These are phyloP conservation scores for Phytophthora sojae DNA, from an alignment of 352 stramenopile species.

Conservation along the genomic window DNA sequence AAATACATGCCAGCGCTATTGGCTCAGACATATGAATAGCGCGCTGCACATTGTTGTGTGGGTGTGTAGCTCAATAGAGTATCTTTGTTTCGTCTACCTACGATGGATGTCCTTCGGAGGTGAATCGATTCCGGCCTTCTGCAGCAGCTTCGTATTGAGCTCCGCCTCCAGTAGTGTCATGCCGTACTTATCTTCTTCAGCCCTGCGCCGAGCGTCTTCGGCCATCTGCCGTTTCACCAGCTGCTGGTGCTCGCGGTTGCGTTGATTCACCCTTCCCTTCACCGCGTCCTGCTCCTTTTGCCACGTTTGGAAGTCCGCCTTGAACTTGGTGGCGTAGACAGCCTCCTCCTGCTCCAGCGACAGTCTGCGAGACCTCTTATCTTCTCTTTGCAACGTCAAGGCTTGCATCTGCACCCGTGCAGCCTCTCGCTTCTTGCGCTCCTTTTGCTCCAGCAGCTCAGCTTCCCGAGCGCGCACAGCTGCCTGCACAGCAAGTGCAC, in stretches of 20 bases:
- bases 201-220: slow-evolving; percentile 43
- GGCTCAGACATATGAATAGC: neutral
- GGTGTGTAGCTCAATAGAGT: neutral
- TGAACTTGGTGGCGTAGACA: slow-evolving; percentile 54
- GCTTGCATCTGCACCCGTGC: slow-evolving; percentile 45
- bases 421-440: slow-evolving; percentile 43
- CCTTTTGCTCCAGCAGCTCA: slow-evolving; percentile 41
- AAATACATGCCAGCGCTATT: neutral
- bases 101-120: slow-evolving; percentile 33
- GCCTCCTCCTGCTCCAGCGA: slow-evolving; percentile 45
- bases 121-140: slow-evolving; percentile 39
- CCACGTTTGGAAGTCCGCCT: slow-evolving; percentile 56
- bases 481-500: slow-evolving; percentile 48
- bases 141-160: slow-evolving; percentile 59
- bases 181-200: slow-evolving; percentile 70
- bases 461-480: slow-evolving; percentile 50
- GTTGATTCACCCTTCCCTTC: slow-evolving; percentile 41
- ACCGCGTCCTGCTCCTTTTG: slow-evolving; percentile 43
- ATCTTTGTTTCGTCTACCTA: slow-evolving; percentile 11
- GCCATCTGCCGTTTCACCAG: slow-evolving; percentile 63
- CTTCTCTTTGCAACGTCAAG: slow-evolving; percentile 52
- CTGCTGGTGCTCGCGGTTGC: slow-evolving; percentile 50
- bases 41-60: neutral
- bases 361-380: slow-evolving; percentile 40
- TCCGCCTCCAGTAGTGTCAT: slow-evolving; percentile 70